A percentile compares a stretch with the other conserved stretches of the same genome.
phyloP scores from a whole-genome alignment of 345 rosid species.

The Trapa bicornis region DNA sequence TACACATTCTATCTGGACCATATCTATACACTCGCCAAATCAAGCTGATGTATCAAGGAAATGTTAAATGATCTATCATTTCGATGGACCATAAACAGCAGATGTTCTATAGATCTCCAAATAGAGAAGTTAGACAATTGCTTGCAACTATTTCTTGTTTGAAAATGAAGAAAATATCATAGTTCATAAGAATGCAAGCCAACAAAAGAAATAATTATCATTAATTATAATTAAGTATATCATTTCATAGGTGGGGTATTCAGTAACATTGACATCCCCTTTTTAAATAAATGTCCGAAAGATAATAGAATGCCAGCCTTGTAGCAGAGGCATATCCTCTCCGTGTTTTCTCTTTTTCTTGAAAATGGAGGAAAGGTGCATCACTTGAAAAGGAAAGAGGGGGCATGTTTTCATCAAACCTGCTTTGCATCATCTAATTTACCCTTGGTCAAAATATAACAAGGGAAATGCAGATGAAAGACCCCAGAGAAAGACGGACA shows the following conservation, averaged over 20 bases:
- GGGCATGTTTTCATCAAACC: not conserved
- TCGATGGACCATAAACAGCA: too few relatives aligned
- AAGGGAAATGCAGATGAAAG: not conserved
- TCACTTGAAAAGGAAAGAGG: not conserved
- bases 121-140: not conserved
- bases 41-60: too few relatives aligned
- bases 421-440: not conserved
- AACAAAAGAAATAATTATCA: not conserved
- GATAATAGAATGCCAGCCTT: too few relatives aligned
- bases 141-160: not conserved
- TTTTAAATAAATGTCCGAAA: too few relatives aligned
- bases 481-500: not conserved
- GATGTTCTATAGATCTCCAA: not conserved
- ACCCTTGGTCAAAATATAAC: conserved; percentile 2
- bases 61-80: too few relatives aligned
- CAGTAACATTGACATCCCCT: too few relatives aligned
- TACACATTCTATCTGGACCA: not conserved
- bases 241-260: too few relatives aligned
- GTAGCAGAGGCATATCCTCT: too few relatives aligned
- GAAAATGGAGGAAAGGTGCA: too few relatives aligned
- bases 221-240: too few relatives aligned
- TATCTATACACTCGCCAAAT: not conserved
- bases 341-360: too few relatives aligned
- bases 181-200: not conserved
- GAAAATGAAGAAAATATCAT: not conserved